These are phyloP conservation scores for Penicillium vulpinum DNA, from an alignment of 2,329 filamentous ascomycete genomes.

Conservation along the genomic window DNA sequence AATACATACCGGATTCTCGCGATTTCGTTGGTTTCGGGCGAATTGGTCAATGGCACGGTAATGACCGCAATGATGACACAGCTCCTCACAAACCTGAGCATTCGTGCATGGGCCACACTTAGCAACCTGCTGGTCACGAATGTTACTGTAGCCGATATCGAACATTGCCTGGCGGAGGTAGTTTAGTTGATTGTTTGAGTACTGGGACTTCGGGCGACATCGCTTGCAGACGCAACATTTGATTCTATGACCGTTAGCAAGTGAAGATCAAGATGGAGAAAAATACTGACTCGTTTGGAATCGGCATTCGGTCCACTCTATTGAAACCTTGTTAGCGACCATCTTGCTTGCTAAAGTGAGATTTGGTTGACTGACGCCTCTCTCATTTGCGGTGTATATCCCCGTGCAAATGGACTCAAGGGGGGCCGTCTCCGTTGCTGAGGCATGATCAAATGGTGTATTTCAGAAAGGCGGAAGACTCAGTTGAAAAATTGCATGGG, in stretches of 20 bases:
- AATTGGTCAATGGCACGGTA: slow-evolving; percentile 5
- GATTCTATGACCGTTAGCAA: slow-evolving; percentile 1
- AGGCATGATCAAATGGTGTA: not conserved
- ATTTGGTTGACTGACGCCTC: not conserved
- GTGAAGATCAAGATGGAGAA: not conserved
- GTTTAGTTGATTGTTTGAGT: slow-evolving; percentile 3
- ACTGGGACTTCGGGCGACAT: not conserved
- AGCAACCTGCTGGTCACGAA: not conserved
- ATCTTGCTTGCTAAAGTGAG: not conserved
- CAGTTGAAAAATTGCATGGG: not conserved
- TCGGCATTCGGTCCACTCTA: not conserved
- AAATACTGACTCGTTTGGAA: slow-evolving; percentile 5
- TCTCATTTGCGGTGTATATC: not conserved
- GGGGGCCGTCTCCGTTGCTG: not conserved
- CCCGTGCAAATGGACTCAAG: not conserved
- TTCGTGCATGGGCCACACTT: slow-evolving; percentile 7
- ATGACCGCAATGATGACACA: slow-evolving; percentile 4
- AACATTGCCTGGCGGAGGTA: slow-evolving; percentile 3
- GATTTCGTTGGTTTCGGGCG: slow-evolving; percentile 7
- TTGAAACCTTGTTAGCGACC: not conserved
- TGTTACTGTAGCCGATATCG: not conserved
- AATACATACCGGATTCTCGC: slow-evolving; percentile 1
- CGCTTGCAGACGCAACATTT: slow-evolving; percentile 9
- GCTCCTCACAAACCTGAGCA: not conserved
- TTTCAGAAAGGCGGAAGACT: not conserved